Conservation (phyloP, 2,329 filamentous ascomycete species). For the Hypoxylon sp. region DNA sequence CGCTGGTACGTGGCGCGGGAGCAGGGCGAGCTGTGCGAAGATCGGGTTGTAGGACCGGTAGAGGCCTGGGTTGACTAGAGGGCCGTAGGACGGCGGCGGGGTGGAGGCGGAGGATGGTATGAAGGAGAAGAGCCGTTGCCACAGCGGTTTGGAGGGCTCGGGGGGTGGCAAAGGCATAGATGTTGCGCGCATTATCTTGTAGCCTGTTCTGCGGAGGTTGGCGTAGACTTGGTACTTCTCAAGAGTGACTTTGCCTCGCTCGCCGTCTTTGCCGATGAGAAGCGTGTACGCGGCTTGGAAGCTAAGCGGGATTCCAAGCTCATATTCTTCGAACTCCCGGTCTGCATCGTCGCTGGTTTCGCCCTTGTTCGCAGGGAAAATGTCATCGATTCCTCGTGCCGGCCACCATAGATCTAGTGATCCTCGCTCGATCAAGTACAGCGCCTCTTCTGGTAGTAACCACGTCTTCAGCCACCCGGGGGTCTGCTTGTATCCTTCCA, state of each 20-base stretch:
- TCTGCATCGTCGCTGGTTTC: constrained; percentile 34
- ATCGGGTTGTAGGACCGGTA: constrained; percentile 74
- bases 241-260: constrained; percentile 68
- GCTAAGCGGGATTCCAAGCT: constrained; percentile 81
- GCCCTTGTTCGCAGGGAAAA: constrained; percentile 52
- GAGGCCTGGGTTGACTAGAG: constrained; percentile 68
- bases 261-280: constrained; percentile 75
- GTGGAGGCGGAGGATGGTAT: constrained; percentile 43
- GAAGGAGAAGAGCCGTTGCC: constrained; percentile 64
- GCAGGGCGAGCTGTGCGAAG: constrained; percentile 77
- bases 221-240: constrained; percentile 91
- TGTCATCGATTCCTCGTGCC: constrained; percentile 57
- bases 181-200: constrained; percentile 78
- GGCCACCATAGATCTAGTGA: constrained; percentile 90
- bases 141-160: constrained; percentile 47
- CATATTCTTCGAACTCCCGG: constrained; percentile 53
- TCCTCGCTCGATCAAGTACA: constrained; percentile 89
- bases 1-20: constrained; percentile 72
- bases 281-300: constrained; percentile 89
- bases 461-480: constrained; percentile 72
- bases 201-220: constrained; percentile 82
- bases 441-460: constrained; percentile 89
- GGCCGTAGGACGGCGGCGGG: constrained; percentile 56
- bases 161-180: constrained; percentile 36
- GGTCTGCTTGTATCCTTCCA: constrained; percentile 58